Conservation (phyloP, 2,329 filamentous ascomycete species). For the Davidsoniella virescens region DNA sequence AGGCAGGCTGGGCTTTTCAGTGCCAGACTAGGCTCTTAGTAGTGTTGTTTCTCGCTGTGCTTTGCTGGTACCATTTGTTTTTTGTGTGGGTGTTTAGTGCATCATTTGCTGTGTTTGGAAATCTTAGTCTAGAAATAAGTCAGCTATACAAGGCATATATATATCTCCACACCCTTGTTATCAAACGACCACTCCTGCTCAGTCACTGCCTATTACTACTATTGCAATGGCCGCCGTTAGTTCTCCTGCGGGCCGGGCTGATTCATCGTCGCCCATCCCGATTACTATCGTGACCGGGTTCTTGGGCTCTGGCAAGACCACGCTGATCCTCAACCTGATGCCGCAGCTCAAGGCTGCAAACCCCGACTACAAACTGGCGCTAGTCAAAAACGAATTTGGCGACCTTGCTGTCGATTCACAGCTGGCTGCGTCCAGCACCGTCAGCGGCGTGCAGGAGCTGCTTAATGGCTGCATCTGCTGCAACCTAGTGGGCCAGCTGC, state of each 20-base stretch:
- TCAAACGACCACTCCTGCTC: too few relatives aligned
- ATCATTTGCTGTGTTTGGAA: too few relatives aligned
- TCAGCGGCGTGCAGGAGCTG: slow-evolving; percentile 80
- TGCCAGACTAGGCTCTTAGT: too few relatives aligned
- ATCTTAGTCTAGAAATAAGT: too few relatives aligned
- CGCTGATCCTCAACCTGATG: slow-evolving; percentile 82
- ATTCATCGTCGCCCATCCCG: slow-evolving; percentile 43
- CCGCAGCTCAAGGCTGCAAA: slow-evolving; percentile 68
- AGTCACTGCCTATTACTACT: neutral
- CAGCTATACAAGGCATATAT: neutral
- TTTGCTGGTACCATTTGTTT: too few relatives aligned
- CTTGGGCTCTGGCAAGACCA: slow-evolving; percentile 90
- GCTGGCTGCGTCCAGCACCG: slow-evolving; percentile 64
- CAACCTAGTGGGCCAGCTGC: slow-evolving; percentile 86
- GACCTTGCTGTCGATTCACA: slow-evolving; percentile 88
- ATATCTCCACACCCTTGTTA: neutral
- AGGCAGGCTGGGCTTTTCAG: too few relatives aligned
- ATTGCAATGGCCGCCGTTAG: neutral
- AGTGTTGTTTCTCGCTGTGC: too few relatives aligned
- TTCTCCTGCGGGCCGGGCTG: neutral
- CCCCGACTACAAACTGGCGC: slow-evolving; percentile 66
- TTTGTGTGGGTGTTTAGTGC: too few relatives aligned
- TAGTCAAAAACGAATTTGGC: slow-evolving; percentile 97
- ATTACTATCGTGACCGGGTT: slow-evolving; percentile 95
- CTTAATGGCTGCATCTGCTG: slow-evolving; percentile 98